A percentile compares a stretch with the other conserved stretches of the same genome.
phyloP scores from a whole-genome alignment of 352 stramenopile genomes.

The Globisporangium solare region DNA sequence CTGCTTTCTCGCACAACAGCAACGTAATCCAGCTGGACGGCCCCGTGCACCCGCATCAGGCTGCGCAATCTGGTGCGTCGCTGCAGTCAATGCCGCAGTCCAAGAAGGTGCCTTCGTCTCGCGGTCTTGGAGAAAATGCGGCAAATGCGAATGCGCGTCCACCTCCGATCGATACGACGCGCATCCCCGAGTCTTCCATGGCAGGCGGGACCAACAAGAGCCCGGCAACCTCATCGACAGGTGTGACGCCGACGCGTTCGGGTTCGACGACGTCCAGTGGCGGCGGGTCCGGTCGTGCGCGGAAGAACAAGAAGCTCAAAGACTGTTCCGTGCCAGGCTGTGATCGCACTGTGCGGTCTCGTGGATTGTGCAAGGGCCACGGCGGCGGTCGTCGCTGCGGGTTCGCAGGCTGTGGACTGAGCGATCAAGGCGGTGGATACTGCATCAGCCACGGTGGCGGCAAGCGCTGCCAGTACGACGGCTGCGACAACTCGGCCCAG shows the following conservation, averaged over 20 bases:
- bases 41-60: slow-evolving; percentile 9
- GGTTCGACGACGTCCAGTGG: slow-evolving; percentile 27
- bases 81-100: slow-evolving; percentile 13
- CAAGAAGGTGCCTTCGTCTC: neutral
- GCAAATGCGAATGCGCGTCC: slow-evolving; percentile 16
- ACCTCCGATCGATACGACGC: slow-evolving; percentile 55
- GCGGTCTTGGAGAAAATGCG: neutral
- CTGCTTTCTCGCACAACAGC: slow-evolving; percentile 4
- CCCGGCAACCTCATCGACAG: slow-evolving; percentile 8
- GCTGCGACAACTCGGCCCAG: slow-evolving; percentile 80
- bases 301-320: slow-evolving; percentile 83
- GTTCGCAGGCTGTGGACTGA: slow-evolving; percentile 61
- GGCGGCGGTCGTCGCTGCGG: slow-evolving; percentile 70
- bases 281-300: slow-evolving; percentile 22
- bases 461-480: slow-evolving; percentile 72
- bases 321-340: slow-evolving; percentile 76
- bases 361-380: slow-evolving; percentile 77
- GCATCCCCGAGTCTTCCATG: slow-evolving; percentile 10
- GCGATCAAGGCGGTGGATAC: slow-evolving; percentile 73
- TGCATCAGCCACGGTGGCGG: slow-evolving; percentile 81
- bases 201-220: slow-evolving; percentile 5
- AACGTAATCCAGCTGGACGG: slow-evolving; percentile 10
- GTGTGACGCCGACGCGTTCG: slow-evolving; percentile 34
- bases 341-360: slow-evolving; percentile 69
- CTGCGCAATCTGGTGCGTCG: slow-evolving; percentile 16